Percentiles rank a stretch among this genome's conserved stretches.
These are phyloP conservation scores for Fusarium virguliforme DNA, from an alignment of 2,329 filamentous ascomycete species.

Conservation along the genomic window DNA sequence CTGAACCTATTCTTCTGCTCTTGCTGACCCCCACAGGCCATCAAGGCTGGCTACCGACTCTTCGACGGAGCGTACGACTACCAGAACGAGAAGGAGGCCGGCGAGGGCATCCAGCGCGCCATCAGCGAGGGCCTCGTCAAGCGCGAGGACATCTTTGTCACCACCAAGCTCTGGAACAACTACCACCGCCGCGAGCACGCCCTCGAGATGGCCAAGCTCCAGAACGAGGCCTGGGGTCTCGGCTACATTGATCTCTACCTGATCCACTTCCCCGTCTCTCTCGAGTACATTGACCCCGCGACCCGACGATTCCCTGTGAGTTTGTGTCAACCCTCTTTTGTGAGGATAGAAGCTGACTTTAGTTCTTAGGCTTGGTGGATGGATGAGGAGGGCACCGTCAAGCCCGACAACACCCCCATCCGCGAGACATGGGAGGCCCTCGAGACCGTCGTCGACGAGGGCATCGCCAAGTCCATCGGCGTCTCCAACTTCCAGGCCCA, in stretches of 20 bases:
- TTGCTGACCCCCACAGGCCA: slow-evolving; percentile 53
- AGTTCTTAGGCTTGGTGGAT: slow-evolving; percentile 53
- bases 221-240: slow-evolving; percentile 84
- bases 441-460: slow-evolving; percentile 78
- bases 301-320: slow-evolving; percentile 58
- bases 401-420: slow-evolving; percentile 74
- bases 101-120: slow-evolving; percentile 72
- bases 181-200: slow-evolving; percentile 86
- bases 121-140: slow-evolving; percentile 73
- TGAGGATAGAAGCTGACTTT: not conserved
- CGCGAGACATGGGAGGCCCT: slow-evolving; percentile 86
- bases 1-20: too few relatives aligned
- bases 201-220: slow-evolving; percentile 79
- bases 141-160: slow-evolving; percentile 87
- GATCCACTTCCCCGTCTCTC: slow-evolving; percentile 75
- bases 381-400: slow-evolving; percentile 65
- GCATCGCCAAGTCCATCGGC: slow-evolving; percentile 80
- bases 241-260: slow-evolving; percentile 91
- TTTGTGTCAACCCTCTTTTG: not conserved
- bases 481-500: slow-evolving; percentile 82
- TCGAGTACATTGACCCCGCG: slow-evolving; percentile 62
- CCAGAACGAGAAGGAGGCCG: slow-evolving; percentile 77
- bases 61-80: slow-evolving; percentile 72
- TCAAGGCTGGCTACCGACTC: slow-evolving; percentile 68
- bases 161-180: slow-evolving; percentile 91